Evolutionary conservation across 306 rosid genomes (phyloP), one percentile per base, ranked within the genome.

Genomic region (Trichosanthes truncata): DNA sequence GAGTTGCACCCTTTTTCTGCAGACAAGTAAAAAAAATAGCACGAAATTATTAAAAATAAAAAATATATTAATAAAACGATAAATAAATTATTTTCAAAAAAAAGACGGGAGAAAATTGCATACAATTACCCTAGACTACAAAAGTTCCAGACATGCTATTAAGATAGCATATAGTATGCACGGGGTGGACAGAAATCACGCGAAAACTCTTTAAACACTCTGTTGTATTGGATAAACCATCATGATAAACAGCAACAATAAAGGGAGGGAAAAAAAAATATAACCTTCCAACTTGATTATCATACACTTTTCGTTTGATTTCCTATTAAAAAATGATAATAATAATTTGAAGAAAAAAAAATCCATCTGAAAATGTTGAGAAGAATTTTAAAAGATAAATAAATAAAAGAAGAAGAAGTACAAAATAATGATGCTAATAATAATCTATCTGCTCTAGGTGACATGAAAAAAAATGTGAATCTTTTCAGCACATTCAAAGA

Each of bases 1-100:
- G 91, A 81, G 88, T 84, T 7, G 98, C 95, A 36, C 89, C 90
- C 84, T 95, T 95, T 84, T 82, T 82, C 98, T 95, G 81, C 60
- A 81, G 77, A 55, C 80, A 79, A 79, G 78, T 10, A 81, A 77
- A 36, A 66, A 76, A 78, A 13, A 49, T 23, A 52, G 69, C 31
- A 45, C 29, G 51, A 59, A 55, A 11, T 33, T 18, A 78, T 35
- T 25, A 35, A 18, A 36, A 66, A 35, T 31, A 17, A 65, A 65
- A 62, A 26, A 63, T 33, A 63, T 18, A 18, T 63, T 1, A 17
- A 63, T 33, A 35, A 33, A 36, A 65, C 9, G 25, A 35, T 7
- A 1, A 33, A 0, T 4, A 29, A 7, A 14, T 29, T 29, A 1
- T 52, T 17, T 12, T 51, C 11, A 40, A 5, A 23, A 78, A 14